phyloP scores from a whole-genome alignment of 768 basidiomycete species.

The Mycena latifolia region DNA sequence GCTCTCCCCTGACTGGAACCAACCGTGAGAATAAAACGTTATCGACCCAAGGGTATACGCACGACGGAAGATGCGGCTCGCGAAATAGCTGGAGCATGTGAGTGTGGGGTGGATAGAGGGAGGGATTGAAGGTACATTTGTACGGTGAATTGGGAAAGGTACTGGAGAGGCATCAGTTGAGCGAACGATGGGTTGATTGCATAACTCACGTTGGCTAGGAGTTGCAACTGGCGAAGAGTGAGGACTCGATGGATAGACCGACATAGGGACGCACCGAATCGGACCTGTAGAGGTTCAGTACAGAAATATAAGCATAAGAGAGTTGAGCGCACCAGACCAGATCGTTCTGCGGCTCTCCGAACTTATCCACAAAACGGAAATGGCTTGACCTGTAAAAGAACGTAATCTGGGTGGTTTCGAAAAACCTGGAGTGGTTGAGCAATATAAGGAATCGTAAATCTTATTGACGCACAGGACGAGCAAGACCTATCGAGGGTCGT shows the following conservation, averaged over 20 bases:
- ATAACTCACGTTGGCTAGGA: constrained; percentile 26
- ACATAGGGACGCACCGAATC: constrained; percentile 26
- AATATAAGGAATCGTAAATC: not conserved
- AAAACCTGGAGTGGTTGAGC: not conserved
- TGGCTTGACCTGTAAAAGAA: constrained; percentile 13
- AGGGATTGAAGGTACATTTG: constrained; percentile 19
- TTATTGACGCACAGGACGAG: not conserved
- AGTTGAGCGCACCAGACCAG: constrained; percentile 25
- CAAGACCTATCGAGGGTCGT: not conserved
- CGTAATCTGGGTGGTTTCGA: constrained; percentile 18
- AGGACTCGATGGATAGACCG: not conserved
- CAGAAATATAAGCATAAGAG: not conserved
- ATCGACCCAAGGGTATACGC: not conserved
- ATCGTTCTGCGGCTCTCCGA: constrained; percentile 7
- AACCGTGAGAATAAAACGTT: not conserved
- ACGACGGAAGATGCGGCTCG: constrained; percentile 26
- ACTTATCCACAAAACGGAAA: constrained; percentile 12
- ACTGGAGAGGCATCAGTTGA: not conserved
- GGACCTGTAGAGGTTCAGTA: constrained; percentile 1
- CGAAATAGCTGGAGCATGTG: constrained; percentile 17
- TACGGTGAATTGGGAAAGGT: constrained; percentile 28
- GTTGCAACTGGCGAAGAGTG: constrained; percentile 19
- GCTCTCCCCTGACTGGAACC: constrained; percentile 17
- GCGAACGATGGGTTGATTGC: not conserved
- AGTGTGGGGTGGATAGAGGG: not conserved